phyloP scores from a whole-genome alignment of 495 filamentous ascomycete species.

The Trypethelium eluteriae region DNA sequence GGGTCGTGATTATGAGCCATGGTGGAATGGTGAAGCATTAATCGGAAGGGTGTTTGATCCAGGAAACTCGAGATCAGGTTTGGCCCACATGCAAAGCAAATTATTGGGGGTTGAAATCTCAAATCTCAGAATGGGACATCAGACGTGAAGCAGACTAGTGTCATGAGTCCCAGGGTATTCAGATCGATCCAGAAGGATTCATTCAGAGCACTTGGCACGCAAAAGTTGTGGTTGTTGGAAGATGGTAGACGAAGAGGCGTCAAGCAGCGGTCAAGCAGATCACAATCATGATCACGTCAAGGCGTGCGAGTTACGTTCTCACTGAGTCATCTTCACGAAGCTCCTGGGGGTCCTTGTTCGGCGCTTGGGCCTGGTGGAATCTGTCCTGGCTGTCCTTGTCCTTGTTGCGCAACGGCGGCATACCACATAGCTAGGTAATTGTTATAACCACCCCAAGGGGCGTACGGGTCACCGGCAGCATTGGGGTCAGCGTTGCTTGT shows the following conservation, averaged over 20 bases:
- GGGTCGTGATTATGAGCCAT: neutral
- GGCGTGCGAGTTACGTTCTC: constrained; percentile 6
- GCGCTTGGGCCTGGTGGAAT: neutral
- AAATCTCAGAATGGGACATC: neutral
- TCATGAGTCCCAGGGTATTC: neutral
- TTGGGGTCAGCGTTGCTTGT: constrained; percentile 31
- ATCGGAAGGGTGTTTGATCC: neutral
- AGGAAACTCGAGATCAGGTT: neutral
- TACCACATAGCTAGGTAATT: constrained; percentile 59
- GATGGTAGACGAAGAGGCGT: neutral
- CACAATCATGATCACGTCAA: constrained; percentile 10
- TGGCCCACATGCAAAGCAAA: constrained; percentile 1
- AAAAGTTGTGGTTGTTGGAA: neutral
- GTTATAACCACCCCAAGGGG: constrained; percentile 58
- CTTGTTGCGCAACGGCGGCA: constrained; percentile 30
- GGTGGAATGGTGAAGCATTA: neutral
- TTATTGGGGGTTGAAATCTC: neutral
- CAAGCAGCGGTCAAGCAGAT: constrained; percentile 11
- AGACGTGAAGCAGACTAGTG: neutral
- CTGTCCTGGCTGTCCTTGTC: constrained; percentile 19
- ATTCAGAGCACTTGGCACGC: neutral
- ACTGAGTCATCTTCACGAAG: neutral
- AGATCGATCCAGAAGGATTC: neutral
- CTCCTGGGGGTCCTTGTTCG: constrained; percentile 6
- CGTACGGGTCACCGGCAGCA: constrained; percentile 50